These are phyloP conservation scores for Lactarius hatsudake DNA, from an alignment of 768 basidiomycete species.

Conservation along the genomic window DNA sequence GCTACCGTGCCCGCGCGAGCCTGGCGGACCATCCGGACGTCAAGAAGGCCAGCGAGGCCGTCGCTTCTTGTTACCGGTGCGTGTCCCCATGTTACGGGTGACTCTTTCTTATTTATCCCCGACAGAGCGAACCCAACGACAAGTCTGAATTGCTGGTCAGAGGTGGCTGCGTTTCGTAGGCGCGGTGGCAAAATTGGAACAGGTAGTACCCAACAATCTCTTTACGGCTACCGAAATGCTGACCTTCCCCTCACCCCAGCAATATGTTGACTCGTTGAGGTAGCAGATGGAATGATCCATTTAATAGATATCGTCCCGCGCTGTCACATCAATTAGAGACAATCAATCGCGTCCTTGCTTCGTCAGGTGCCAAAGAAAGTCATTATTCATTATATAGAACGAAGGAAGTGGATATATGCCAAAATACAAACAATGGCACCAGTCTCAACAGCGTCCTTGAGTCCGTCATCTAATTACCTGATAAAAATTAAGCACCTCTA, in stretches of 20 bases:
- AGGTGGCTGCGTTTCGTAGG: constrained; percentile 69
- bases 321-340: constrained; percentile 11
- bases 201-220: constrained; percentile 41
- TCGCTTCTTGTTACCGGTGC: constrained; percentile 75
- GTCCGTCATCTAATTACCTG: background rate
- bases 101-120: background rate
- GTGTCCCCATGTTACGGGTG: constrained; percentile 29
- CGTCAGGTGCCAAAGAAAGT: background rate
- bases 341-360: background rate
- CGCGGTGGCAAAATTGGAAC: constrained; percentile 64
- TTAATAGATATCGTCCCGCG: constrained; percentile 9
- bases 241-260: constrained; percentile 38
- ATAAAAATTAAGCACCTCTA: background rate
- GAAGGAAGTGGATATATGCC: constrained; percentile 1
- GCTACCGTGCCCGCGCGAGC: constrained; percentile 56
- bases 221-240: background rate
- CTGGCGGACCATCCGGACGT: constrained; percentile 55
- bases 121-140: constrained; percentile 43
- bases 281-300: constrained; percentile 19
- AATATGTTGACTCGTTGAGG: constrained; percentile 56
- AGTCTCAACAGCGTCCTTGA: background rate
- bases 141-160: constrained; percentile 71
- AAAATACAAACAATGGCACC: constrained; percentile 5
- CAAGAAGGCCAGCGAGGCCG: constrained; percentile 53
- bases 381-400: background rate